phyloP scores from a whole-genome alignment of 2,329 filamentous ascomycete species.

The Nemania diffusa region DNA sequence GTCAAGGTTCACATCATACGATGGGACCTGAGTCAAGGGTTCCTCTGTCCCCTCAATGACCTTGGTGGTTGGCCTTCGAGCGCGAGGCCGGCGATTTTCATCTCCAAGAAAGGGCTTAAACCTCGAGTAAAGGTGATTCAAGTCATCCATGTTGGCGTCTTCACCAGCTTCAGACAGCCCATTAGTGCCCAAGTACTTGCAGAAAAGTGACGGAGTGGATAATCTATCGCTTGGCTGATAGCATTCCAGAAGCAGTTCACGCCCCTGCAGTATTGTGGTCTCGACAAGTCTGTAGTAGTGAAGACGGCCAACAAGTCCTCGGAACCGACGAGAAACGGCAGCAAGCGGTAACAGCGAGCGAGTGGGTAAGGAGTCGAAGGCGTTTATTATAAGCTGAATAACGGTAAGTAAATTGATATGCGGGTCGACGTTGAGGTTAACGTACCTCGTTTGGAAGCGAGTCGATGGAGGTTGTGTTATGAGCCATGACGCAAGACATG shows the following conservation, averaged over 20 bases:
- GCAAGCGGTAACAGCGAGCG: conserved; percentile 66
- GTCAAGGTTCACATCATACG: conserved; percentile 72
- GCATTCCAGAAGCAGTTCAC: conserved; percentile 80
- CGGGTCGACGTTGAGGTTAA: background rate
- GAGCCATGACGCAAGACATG: conserved; percentile 46
- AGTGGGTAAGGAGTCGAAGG: conserved; percentile 61
- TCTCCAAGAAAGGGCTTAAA: conserved; percentile 73
- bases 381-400: conserved; percentile 61
- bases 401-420: conserved; percentile 12
- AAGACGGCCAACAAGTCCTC: conserved; percentile 70
- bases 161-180: conserved; percentile 59
- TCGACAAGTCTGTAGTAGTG: conserved; percentile 71
- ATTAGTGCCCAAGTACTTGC: conserved; percentile 73
- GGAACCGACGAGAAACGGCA: conserved; percentile 69
- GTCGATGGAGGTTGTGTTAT: conserved; percentile 43
- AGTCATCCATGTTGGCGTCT: conserved; percentile 50
- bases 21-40: conserved; percentile 57
- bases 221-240: conserved; percentile 78
- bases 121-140: conserved; percentile 72
- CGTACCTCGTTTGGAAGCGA: conserved; percentile 52
- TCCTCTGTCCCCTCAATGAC: conserved; percentile 40
- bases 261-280: conserved; percentile 66
- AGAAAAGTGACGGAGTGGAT: conserved; percentile 73
- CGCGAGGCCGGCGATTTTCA: conserved; percentile 48
- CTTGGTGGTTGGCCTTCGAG: conserved; percentile 39